A percentile compares a stretch with the other conserved stretches of the same genome.
These are phyloP conservation scores for Ligustrum vulgare DNA, from an alignment of 257 asterid genomes.

Conservation along the genomic window DNA sequence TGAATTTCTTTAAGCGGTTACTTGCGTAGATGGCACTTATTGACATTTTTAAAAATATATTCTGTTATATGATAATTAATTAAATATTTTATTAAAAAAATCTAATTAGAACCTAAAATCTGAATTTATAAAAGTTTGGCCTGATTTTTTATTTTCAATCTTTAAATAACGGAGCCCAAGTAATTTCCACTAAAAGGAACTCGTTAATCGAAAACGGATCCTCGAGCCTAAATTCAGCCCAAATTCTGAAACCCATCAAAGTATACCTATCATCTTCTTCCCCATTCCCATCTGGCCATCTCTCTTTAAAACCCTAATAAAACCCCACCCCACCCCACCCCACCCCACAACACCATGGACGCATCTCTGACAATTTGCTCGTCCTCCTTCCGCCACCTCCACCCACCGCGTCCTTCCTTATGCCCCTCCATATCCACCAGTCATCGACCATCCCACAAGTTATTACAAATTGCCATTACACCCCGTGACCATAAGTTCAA, in stretches of 20 bases:
- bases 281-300: neutral
- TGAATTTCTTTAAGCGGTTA: too few relatives aligned
- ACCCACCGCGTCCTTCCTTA: slow-evolving; percentile 22
- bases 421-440: slow-evolving; percentile 18
- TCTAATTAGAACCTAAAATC: too few relatives aligned
- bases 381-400: slow-evolving; percentile 18
- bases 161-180: too few relatives aligned
- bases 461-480: neutral
- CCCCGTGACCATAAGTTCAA: slow-evolving; percentile 17
- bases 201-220: neutral
- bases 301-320: slow-evolving; percentile 21
- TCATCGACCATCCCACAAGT: slow-evolving; percentile 11
- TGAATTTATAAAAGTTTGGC: too few relatives aligned
- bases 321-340: neutral
- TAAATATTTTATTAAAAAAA: too few relatives aligned
- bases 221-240: neutral
- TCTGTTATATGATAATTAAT: too few relatives aligned
- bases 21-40: too few relatives aligned
- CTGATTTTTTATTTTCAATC: too few relatives aligned
- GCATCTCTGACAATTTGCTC: slow-evolving; percentile 33
- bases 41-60: too few relatives aligned
- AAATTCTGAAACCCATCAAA: slow-evolving; percentile 1
- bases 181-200: too few relatives aligned
- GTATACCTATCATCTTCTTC: neutral
- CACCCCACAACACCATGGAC: slow-evolving; percentile 30